These are phyloP conservation scores for Colletotrichum paranaense DNA, from an alignment of 2,329 filamentous ascomycete species.

Conservation along the genomic window DNA sequence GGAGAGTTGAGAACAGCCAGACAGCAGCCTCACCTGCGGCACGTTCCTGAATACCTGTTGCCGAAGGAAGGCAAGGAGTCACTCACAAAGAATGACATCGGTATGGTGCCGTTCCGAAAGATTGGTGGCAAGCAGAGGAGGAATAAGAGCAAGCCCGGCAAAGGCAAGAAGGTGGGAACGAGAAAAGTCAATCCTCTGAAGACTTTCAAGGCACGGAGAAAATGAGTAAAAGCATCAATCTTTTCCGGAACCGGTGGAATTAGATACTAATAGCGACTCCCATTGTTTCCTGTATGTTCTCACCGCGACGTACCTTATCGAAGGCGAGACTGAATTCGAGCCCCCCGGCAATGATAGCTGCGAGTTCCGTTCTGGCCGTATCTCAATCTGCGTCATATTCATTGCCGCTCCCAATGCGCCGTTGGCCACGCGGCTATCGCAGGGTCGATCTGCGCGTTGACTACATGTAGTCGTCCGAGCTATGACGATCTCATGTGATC, in stretches of 20 bases:
- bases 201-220: conserved; percentile 79
- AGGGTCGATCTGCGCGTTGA: not conserved
- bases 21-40: conserved; percentile 89
- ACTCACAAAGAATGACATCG: conserved; percentile 73
- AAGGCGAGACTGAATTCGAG: not conserved
- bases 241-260: not conserved
- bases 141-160: conserved; percentile 53
- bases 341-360: not conserved
- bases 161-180: conserved; percentile 59
- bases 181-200: conserved; percentile 87
- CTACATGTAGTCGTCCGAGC: not conserved
- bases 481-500: not conserved
- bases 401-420: not conserved
- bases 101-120: conserved; percentile 79
- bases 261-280: conserved; percentile 6
- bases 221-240: conserved; percentile 43
- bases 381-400: not conserved
- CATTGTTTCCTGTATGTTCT: not conserved
- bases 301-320: too few species aligned
- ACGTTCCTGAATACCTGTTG: conserved; percentile 93
- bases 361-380: not conserved
- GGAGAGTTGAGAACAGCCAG: conserved; percentile 85
- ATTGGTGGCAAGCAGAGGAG: conserved; percentile 61
- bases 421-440: not conserved
- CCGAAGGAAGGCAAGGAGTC: conserved; percentile 75